Base-by-base conservation (phyloP, 495 filamentous ascomycete species). In the Lichina pygmaea region DNA sequence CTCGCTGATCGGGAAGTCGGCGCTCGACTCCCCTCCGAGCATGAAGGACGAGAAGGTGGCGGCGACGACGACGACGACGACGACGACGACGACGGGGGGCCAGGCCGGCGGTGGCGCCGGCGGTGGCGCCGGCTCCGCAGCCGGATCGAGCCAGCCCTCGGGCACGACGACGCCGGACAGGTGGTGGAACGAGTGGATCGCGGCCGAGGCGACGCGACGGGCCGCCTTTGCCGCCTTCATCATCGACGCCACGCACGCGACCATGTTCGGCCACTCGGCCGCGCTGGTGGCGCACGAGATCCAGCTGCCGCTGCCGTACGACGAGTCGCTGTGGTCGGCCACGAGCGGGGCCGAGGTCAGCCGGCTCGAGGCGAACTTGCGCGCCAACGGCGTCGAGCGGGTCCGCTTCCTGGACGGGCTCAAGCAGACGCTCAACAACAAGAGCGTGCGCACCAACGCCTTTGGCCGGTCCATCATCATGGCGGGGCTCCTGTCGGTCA, bases 201-300 rank as follows among this genome's bases (percentile, higher is more conserved):
- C 82, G 6, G 82, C 83, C 38, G 89, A 97, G 57, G 78, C 86
- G 12, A 93, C 85, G 3, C 70, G 84, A 34, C 73, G 89, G 38
- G 83, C 78, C 5, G 89, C 86, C 0, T 97, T 94, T 65, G 86
- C 78, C 12, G 89, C 89, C 2, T 97, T 94, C 58, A 77, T 97
- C 17, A 75, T 93, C 45, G 89, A 97, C 57, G 91, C 86, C 3
- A 91, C 83, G 6, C 89, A 97, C 60, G 85, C 86, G 4, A 94
- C 83, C 39, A 93, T 97, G 81, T 97, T 95, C 59, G 89, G 89
- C 0, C 89, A 97, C 58, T 86, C 85, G 13, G 86, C 84, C 3
- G 86, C 89, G 33, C 93, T 95, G 85, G 85, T 93, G 11, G 85
- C 89, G 4, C 85, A 93, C 56, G 89, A 97, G 61, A 81, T 97